Base-by-base conservation (phyloP, 2,329 filamentous ascomycete species). In the Leptosphaerulina australis region DNA sequence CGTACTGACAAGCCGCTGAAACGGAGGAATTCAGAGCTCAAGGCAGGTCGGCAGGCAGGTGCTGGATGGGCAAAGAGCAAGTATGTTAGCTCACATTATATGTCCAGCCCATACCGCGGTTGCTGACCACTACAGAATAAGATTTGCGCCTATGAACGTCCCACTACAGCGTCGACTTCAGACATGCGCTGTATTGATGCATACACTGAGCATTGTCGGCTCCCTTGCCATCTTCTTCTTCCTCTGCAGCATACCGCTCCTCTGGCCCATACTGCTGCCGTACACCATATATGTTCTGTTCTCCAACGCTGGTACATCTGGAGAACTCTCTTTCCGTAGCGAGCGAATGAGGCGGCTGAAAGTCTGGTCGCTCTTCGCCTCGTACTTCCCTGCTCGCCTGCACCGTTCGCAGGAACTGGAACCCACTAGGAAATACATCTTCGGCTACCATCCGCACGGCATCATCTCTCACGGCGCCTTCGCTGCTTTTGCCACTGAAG, bases 391-490 rank as follows among this genome's bases (percentile, higher is more conserved):
- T 3, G 90, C 91, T 37, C 83, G 83, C 48, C 81, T 99, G 29
- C 91, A 97, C 76, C 90, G 94, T 59, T 94, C 90, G 3, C 83
- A 88, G 59, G 81, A 87, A 48, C 83, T 99, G 5, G 83, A 88
- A 17, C 83, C 91, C 0, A 91, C 88, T 1, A 82, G 91, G 56
- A 96, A 96, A 74, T 99, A 97, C 76, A 91, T 99, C 56, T 91
- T 99, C 64, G 93, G 93, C 34, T 97, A 97, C 72, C 94, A 97
- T 66, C 94, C 94, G 0, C 94, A 99, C 69, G 93, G 94, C 18
- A 97, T 99, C 72, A 97, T 99, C 66, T 94, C 89, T 4, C 91
- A 97, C 64, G 94, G 93, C n/a, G 93, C 92, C 0, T 97, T 93
- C 76, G 90, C 86, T 4, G 89, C 92, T 4, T 97, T 97, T 67